Conservation (phyloP, 129 eudicot species). For the Centrapalus pauciflorus region DNA sequence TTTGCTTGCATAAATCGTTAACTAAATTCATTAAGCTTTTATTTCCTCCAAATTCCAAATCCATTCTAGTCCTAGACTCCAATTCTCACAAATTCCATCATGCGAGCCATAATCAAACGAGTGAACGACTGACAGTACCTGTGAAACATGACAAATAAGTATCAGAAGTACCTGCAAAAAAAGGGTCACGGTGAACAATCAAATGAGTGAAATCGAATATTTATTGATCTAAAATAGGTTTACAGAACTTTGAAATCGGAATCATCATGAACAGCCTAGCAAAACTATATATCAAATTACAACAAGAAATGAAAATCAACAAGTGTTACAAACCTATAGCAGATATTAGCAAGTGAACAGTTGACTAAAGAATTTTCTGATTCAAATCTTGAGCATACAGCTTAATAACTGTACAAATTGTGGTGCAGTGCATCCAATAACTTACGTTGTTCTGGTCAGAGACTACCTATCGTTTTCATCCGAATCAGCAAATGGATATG, state of each 20-base stretch:
- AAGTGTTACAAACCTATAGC: conserved; percentile 18
- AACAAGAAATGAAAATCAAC: conserved; percentile 14
- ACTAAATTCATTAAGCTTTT: too few species aligned
- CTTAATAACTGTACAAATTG: conserved; percentile 47
- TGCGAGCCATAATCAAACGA: too few species aligned
- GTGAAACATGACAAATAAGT: neutral
- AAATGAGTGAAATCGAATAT: neutral
- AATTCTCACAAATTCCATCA: too few species aligned
- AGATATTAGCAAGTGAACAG: conserved; percentile 5
- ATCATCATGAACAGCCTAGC: conserved; percentile 15
- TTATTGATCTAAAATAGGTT: conserved; percentile 12
- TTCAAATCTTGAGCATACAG: conserved; percentile 7
- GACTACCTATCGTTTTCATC: conserved; percentile 23
- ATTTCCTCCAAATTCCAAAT: too few species aligned
- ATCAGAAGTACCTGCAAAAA: neutral
- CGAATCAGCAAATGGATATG: too few species aligned
- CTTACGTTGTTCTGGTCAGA: conserved; percentile 2
- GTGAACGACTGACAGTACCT: too few species aligned
- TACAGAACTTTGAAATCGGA: conserved; percentile 16
- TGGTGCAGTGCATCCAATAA: conserved; percentile 25
- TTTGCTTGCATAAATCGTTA: too few species aligned
- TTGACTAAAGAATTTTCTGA: conserved; percentile 13
- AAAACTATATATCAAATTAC: conserved; percentile 32
- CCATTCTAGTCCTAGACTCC: too few species aligned
- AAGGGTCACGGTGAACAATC: too few species aligned